Evolutionary conservation across 2,329 filamentous ascomycete genomes (phyloP).

Genomic region (Beauveria brongniartii): DNA sequence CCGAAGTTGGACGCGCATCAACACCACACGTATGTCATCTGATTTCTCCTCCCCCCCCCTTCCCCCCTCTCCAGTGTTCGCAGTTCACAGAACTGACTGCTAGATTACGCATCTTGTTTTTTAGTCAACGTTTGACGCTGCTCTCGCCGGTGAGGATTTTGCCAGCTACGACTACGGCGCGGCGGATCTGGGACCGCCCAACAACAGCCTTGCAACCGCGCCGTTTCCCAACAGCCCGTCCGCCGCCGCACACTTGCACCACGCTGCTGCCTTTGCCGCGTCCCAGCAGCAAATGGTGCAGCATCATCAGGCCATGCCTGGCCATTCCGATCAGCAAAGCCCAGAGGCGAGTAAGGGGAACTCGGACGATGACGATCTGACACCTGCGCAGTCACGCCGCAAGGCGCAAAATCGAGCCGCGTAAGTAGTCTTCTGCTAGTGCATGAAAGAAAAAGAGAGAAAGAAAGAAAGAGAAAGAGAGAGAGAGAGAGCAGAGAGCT

Average conservation of each 20-base stretch:
- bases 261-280: constrained; percentile 22
- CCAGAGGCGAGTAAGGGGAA: neutral
- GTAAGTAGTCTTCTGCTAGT: constrained; percentile 33
- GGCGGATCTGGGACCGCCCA: constrained; percentile 22
- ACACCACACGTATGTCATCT: no score
- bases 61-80: no score
- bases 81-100: no score
- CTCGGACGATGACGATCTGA: constrained; percentile 47
- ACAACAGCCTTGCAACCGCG: constrained; percentile 16
- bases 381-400: constrained; percentile 48
- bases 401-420: constrained; percentile 56
- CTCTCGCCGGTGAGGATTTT: constrained; percentile 38
- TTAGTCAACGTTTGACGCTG: constrained; percentile 42
- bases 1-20: no score
- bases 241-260: constrained; percentile 32
- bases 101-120: neutral
- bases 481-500: no score
- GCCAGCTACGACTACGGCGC: constrained; percentile 35
- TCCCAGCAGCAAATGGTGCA: constrained; percentile 14
- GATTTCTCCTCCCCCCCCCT: no score
- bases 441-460: neutral
- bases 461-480: no score
- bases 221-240: constrained; percentile 38
- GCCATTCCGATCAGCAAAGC: constrained; percentile 18
- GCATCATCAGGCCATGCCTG: constrained; percentile 12